Conservation (phyloP, 1,139 yeast genomes). For the Saccharomyces hybrid region DNA sequence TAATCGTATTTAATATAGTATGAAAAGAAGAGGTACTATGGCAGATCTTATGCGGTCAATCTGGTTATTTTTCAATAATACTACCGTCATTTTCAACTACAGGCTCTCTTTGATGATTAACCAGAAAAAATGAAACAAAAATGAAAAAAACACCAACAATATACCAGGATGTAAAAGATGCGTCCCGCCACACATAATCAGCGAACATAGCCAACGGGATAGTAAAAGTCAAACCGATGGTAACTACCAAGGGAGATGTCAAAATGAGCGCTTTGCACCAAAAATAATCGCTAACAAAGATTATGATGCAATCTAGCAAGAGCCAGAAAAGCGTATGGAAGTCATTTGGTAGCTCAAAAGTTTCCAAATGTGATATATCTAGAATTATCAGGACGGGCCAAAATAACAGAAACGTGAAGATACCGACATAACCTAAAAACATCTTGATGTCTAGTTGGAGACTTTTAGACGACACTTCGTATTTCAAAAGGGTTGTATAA, state of each 20-base stretch:
- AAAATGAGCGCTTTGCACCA: slow-evolving; percentile 94
- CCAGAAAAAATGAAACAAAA: neutral
- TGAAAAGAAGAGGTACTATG: neutral
- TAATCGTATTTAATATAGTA: neutral
- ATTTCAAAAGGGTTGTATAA: slow-evolving; percentile 80
- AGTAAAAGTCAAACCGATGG: slow-evolving; percentile 88
- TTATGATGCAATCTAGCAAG: slow-evolving; percentile 59
- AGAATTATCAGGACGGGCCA: slow-evolving; percentile 78
- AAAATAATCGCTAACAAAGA: slow-evolving; percentile 81
- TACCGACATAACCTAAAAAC: slow-evolving; percentile 91
- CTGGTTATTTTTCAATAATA: neutral
- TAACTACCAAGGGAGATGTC: slow-evolving; percentile 90
- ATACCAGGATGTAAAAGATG: neutral
- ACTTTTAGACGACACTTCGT: slow-evolving; percentile 65
- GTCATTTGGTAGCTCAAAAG: slow-evolving; percentile 60
- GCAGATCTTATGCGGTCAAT: neutral
- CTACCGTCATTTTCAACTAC: neutral
- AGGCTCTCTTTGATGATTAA: neutral
- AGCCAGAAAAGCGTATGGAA: slow-evolving; percentile 48
- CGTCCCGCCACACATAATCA: neutral
- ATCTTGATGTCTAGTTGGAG: slow-evolving; percentile 66
- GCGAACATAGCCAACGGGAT: slow-evolving; percentile 74
- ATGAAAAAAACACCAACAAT: neutral
- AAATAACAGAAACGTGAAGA: slow-evolving; percentile 60
- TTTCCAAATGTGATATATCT: slow-evolving; percentile 57